Conservation (phyloP, 1,284 basidiomycete species). For the Retiboletus flavoniger region DNA sequence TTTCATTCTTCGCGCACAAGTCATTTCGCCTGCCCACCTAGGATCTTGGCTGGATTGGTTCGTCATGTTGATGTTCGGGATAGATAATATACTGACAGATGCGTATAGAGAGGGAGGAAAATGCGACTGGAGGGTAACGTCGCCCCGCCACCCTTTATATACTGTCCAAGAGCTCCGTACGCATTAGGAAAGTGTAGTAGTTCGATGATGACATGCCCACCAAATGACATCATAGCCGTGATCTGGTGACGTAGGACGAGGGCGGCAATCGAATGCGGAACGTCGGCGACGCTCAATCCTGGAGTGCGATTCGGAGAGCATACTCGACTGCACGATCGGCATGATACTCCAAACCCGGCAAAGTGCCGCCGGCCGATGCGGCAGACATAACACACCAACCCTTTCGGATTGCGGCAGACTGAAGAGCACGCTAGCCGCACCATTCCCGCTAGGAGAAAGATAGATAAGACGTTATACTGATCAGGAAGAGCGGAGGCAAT, state of each 20-base stretch:
- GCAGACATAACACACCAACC: too few relatives aligned
- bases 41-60: constrained; percentile 25
- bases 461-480: too few relatives aligned
- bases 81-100: not conserved
- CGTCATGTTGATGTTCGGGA: constrained; percentile 16
- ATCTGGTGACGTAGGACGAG: constrained; percentile 22
- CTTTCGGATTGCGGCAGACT: too few relatives aligned
- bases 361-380: not conserved
- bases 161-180: constrained; percentile 19
- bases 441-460: too few relatives aligned
- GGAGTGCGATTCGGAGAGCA: not conserved
- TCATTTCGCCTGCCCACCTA: constrained; percentile 23
- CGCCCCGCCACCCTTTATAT: constrained; percentile 26
- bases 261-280: constrained; percentile 12
- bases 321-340: constrained; percentile 7
- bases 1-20: accelerated
- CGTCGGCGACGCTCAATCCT: not conserved
- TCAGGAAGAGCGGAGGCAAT: too few relatives aligned
- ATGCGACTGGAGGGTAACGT: not conserved
- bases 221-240: constrained; percentile 33
- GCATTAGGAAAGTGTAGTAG: constrained; percentile 32
- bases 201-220: constrained; percentile 24
- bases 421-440: too few relatives aligned
- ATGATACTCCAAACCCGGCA: not conserved
- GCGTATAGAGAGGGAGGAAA: constrained; percentile 1